These are phyloP conservation scores for Polychaeton citri DNA, from an alignment of 2,329 filamentous ascomycete genomes.

Conservation along the genomic window DNA sequence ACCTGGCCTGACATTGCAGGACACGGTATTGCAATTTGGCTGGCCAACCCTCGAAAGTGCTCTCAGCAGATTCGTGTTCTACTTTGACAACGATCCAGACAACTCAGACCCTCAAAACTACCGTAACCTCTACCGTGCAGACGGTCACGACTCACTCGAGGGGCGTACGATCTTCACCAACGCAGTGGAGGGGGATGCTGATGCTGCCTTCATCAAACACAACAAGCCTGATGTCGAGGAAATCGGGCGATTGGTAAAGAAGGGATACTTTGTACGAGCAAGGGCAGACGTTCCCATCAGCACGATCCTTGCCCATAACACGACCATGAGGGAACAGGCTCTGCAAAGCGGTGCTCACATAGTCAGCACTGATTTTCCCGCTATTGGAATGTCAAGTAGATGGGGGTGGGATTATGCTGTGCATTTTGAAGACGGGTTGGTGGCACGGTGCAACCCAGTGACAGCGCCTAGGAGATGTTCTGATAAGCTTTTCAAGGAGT, in stretches of 20 bases:
- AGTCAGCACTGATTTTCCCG: slow-evolving; percentile 37
- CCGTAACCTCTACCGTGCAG: slow-evolving; percentile 26
- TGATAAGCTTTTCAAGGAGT: no score
- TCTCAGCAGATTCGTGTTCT: slow-evolving; percentile 35
- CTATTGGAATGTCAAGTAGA: slow-evolving; percentile 32
- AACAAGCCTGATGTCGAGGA: slow-evolving; percentile 28
- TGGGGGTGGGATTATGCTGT: slow-evolving; percentile 36
- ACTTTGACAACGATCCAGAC: slow-evolving; percentile 37
- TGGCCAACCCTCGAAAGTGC: slow-evolving; percentile 35
- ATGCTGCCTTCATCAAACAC: slow-evolving; percentile 38
- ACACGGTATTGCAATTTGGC: slow-evolving; percentile 32
- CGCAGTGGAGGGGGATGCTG: slow-evolving; percentile 29
- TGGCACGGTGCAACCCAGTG: slow-evolving; percentile 26
- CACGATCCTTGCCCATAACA: slow-evolving; percentile 29
- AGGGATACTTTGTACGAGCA: slow-evolving; percentile 38
- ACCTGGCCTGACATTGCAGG: slow-evolving; percentile 30
- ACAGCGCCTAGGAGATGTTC: slow-evolving; percentile 23
- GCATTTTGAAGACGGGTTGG: slow-evolving; percentile 16
- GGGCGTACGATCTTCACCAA: slow-evolving; percentile 38
- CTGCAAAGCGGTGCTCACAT: slow-evolving; percentile 37
- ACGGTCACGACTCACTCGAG: slow-evolving; percentile 25
- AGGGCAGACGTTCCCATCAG: slow-evolving; percentile 33
- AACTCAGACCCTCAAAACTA: slow-evolving; percentile 14
- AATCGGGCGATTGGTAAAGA: slow-evolving; percentile 32
- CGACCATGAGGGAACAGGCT: slow-evolving; percentile 30